These are phyloP conservation scores for Athelia sp. DNA, from an alignment of 1,284 basidiomycete species.

Conservation along the genomic window DNA sequence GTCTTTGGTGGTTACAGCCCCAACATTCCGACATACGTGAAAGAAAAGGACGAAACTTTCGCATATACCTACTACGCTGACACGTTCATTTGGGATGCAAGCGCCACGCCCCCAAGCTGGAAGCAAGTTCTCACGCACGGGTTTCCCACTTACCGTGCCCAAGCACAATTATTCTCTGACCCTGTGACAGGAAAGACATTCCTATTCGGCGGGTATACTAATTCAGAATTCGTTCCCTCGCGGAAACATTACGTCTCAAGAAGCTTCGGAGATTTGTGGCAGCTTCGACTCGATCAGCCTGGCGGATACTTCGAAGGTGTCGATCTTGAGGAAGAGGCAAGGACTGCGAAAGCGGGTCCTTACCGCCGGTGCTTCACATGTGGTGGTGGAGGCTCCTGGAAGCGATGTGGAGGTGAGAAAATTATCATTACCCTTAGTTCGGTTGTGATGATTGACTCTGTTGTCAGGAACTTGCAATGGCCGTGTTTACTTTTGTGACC, in stretches of 20 bases:
- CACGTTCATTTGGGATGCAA: constrained; percentile 26
- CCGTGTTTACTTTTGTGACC: constrained; percentile 20
- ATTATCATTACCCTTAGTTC: not conserved
- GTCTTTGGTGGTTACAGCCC: constrained; percentile 36
- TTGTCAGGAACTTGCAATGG: constrained; percentile 17
- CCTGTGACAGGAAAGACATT: constrained; percentile 29
- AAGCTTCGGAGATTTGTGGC: constrained; percentile 34
- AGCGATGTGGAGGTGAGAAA: constrained; percentile 32
- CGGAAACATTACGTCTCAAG: constrained; percentile 22
- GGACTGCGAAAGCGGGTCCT: constrained; percentile 31
- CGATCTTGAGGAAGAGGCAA: constrained; percentile 31
- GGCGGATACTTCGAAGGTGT: constrained; percentile 30
- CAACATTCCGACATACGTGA: constrained; percentile 19
- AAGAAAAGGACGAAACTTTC: constrained; percentile 15
- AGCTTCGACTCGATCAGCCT: constrained; percentile 29
- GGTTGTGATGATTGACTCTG: not conserved
- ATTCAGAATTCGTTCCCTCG: constrained; percentile 28
- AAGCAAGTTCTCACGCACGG: constrained; percentile 26
- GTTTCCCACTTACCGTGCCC: constrained; percentile 30
- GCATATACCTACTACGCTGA: constrained; percentile 31
- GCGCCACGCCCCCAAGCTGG: constrained; percentile 12
- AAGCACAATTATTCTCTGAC: constrained; percentile 22
- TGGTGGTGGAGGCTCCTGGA: constrained; percentile 30
- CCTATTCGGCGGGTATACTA: constrained; percentile 33
- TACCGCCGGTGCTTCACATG: constrained; percentile 39